phyloP scores from a whole-genome alignment of 805 yeast genomes.

The Clavispora vitiphila region DNA sequence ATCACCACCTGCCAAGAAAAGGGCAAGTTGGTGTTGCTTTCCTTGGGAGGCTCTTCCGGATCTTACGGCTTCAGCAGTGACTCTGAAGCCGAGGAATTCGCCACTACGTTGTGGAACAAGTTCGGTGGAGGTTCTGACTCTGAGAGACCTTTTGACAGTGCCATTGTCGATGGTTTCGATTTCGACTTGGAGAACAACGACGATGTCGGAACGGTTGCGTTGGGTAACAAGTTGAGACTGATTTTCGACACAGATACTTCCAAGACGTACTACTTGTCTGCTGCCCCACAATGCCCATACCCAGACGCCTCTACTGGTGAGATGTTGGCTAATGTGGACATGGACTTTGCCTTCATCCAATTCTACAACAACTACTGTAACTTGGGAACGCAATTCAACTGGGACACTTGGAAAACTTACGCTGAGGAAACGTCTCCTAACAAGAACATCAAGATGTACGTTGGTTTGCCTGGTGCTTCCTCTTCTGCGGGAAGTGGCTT shows the following conservation, averaged over 20 bases:
- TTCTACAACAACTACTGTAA: constrained; percentile 84
- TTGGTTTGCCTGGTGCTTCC: constrained; percentile 62
- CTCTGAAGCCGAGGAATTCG: constrained; percentile 54
- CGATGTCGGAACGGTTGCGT: constrained; percentile 60
- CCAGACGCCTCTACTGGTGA: constrained; percentile 61
- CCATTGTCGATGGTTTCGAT: constrained; percentile 69
- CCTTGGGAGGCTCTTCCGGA: constrained; percentile 52
- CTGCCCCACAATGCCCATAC: constrained; percentile 90
- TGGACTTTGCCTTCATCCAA: constrained; percentile 83
- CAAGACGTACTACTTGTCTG: constrained; percentile 68
- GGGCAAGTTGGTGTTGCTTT: constrained; percentile 12
- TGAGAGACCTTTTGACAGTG: constrained; percentile 31
- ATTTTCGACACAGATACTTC: constrained; percentile 19
- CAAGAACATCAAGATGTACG: constrained; percentile 57
- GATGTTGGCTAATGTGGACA: constrained; percentile 44
- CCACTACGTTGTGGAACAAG: constrained; percentile 34
- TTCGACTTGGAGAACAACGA: constrained; percentile 59
- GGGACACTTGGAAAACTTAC: constrained; percentile 66
- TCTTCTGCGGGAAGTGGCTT: constrained; percentile 58
- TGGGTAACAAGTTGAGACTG: constrained; percentile 28
- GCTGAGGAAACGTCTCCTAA: constrained; percentile 62
- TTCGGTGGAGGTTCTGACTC: constrained; percentile 31
- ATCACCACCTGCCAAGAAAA: constrained; percentile 9
- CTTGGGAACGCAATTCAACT: constrained; percentile 48
- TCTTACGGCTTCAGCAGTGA: constrained; percentile 49